A percentile compares a stretch with the other conserved stretches of the same genome.
Conservation (phyloP, 2,329 filamentous ascomycete species). For the Ceratocystis alfenasii region DNA sequence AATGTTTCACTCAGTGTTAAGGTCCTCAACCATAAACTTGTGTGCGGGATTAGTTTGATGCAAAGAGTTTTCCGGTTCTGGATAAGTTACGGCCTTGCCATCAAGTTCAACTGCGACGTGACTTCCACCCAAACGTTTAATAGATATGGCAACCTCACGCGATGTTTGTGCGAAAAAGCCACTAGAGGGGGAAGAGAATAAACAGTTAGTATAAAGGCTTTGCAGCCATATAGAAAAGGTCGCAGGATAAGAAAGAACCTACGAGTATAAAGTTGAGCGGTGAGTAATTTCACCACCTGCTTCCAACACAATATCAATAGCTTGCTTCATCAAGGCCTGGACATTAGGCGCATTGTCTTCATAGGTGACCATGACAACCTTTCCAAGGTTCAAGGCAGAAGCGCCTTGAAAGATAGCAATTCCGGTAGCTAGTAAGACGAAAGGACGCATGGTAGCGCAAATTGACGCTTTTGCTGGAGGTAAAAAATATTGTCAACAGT, state of each 20-base stretch:
- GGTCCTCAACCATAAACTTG: no score
- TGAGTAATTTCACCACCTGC: constrained; percentile 70
- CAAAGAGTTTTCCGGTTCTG: constrained; percentile 24
- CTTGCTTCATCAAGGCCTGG: constrained; percentile 53
- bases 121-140: constrained; percentile 49
- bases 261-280: constrained; percentile 58
- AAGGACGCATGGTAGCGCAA: constrained; percentile 50
- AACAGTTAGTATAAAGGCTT: constrained; percentile 23
- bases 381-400: constrained; percentile 53
- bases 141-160: constrained; percentile 52
- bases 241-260: constrained; percentile 29
- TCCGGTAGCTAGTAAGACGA: constrained; percentile 40
- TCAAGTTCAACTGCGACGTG: constrained; percentile 61
- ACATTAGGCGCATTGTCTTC: constrained; percentile 54
- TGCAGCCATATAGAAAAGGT: neutral
- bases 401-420: constrained; percentile 47
- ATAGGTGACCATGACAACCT: constrained; percentile 69
- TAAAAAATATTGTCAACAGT: neutral
- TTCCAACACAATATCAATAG: constrained; percentile 56
- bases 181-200: constrained; percentile 35
- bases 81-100: constrained; percentile 8
- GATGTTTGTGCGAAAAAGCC: constrained; percentile 68
- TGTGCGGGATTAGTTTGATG: neutral
- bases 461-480: neutral
- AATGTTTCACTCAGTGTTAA: no score